Evolutionary conservation across 352 stramenopile genomes (phyloP).

Genomic region (Pythium guiyangense): DNA sequence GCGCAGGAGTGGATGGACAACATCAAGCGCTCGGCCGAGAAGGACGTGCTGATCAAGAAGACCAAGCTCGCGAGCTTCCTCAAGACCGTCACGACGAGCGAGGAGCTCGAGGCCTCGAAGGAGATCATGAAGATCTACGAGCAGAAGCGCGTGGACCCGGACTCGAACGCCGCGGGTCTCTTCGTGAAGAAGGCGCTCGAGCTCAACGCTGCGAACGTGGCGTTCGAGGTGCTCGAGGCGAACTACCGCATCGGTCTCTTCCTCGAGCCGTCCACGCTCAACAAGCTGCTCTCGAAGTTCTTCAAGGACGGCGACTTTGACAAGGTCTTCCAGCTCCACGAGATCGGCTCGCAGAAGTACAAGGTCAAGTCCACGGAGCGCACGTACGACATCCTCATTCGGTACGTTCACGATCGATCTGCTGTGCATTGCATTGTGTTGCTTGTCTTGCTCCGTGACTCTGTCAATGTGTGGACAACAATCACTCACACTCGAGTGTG

Average conservation of each 20-base stretch:
- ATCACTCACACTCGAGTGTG: not conserved
- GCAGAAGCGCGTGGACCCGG: conserved; percentile 78
- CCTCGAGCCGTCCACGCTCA: conserved; percentile 73
- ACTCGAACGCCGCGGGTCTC: conserved; percentile 64
- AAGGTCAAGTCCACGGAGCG: conserved; percentile 80
- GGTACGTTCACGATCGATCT: conserved; percentile 17
- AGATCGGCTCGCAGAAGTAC: conserved; percentile 76
- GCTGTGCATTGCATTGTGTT: not conserved
- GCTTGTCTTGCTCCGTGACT: not conserved
- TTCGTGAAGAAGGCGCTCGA: conserved; percentile 85
- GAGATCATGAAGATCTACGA: conserved; percentile 89
- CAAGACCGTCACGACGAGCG: conserved; percentile 75
- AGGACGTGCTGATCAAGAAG: conserved; percentile 78
- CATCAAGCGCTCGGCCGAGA: conserved; percentile 63
- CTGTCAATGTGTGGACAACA: too few species aligned
- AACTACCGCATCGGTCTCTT: conserved; percentile 85
- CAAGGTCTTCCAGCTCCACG: conserved; percentile 74
- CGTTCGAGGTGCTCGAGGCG: conserved; percentile 70
- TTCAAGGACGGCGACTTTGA: conserved; percentile 74
- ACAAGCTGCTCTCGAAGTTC: conserved; percentile 83
- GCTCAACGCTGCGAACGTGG: conserved; percentile 62
- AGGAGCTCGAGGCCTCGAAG: conserved; percentile 74
- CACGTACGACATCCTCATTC: conserved; percentile 83
- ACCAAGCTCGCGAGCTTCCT: conserved; percentile 82
- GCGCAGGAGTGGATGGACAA: conserved; percentile 80